Base-by-base conservation (phyloP, 805 yeast species). In the Zygosaccharomyces bailii region DNA sequence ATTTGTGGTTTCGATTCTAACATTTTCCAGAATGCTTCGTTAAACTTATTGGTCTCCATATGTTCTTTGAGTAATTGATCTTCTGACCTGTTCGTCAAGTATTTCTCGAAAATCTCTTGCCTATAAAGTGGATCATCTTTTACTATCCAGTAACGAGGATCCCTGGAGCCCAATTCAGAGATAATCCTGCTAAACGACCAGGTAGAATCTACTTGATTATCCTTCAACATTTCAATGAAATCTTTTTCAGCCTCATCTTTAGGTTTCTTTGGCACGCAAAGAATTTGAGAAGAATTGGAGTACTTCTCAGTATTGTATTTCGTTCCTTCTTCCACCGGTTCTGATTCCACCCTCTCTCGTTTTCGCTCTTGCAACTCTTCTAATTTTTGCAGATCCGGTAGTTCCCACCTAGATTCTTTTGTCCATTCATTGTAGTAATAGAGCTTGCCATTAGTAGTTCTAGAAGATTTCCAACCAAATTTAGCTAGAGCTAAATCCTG, bases 121-220 rank as follows among this genome's bases (percentile, higher is more conserved):
- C 90, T 74, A 50, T 71, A 67, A 13, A 82, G 54, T 0, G 95
- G 74, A 56, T 84, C 86, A 43, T 61, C 61, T 4, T 70, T 65
- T 2, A 86, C 63, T 4, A 71, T 63, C 90, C 91, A 85, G 56
- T 86, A 89, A 11, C 80, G 68, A 1, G 82, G 77, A 51, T 83
- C 81, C 2, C 56, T 59, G 13, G 84, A 72, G 45, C 84, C 76
- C 13, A 66, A 64, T 17, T 76, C 73, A 5, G 58, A 35, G 65
- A 88, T 79, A 1, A 85, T 83, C 45, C 70, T 70, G 39, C 74
- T 78, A 62, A 87, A 87, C 0, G 93, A 74, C 90, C 91, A 85
- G 0, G 84, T 75, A 0, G 84, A 74, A 59, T 83, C 89, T 2
- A 88, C 86, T 5, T 72, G 65, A 30, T 74, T 63, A 1, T 74